phyloP scores from a whole-genome alignment of 2,329 filamentous ascomycete species.

The Endoconidiophora polonica region DNA sequence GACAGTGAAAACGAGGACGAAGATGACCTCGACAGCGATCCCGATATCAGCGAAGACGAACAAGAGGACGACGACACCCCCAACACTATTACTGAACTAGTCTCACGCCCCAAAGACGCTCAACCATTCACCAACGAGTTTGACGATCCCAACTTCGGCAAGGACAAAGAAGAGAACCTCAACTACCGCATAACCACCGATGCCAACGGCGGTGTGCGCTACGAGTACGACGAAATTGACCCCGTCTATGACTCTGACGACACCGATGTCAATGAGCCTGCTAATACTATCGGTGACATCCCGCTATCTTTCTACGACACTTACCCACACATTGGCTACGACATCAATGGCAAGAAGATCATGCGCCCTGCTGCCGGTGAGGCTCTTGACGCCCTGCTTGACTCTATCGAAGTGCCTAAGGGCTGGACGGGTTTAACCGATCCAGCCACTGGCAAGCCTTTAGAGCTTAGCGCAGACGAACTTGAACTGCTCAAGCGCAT shows the following conservation, averaged over 20 bases:
- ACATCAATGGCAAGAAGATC: slow-evolving; percentile 97
- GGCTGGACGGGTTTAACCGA: slow-evolving; percentile 96
- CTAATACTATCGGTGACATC: slow-evolving; percentile 91
- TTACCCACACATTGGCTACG: slow-evolving; percentile 95
- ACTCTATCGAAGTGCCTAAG: slow-evolving; percentile 92
- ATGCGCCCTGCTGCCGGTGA: slow-evolving; percentile 89
- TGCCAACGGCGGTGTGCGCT: slow-evolving; percentile 79
- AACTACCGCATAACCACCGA: slow-evolving; percentile 49
- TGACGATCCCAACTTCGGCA: slow-evolving; percentile 18
- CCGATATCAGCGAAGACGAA: slow-evolving; percentile 19
- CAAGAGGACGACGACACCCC: slow-evolving; percentile 23
- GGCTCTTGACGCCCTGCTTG: slow-evolving; percentile 79
- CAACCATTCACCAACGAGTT: slow-evolving; percentile 18
- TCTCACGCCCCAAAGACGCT: slow-evolving; percentile 17
- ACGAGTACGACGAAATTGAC: slow-evolving; percentile 85
- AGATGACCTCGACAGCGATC: slow-evolving; percentile 29
- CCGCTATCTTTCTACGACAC: slow-evolving; percentile 90
- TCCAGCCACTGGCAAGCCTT: slow-evolving; percentile 78
- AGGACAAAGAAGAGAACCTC: slow-evolving; percentile 17
- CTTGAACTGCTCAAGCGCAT: slow-evolving; percentile 75
- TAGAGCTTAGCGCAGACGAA: slow-evolving; percentile 76
- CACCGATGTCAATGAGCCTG: slow-evolving; percentile 59
- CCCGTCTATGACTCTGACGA: slow-evolving; percentile 94
- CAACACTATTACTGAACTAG: slow-evolving; percentile 22
- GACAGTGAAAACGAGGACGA: slow-evolving; percentile 19